A percentile compares a stretch with the other conserved stretches of the same genome.
These are phyloP conservation scores for Citrus maxima DNA, from an alignment of 345 rosid genomes.

Conservation along the genomic window DNA sequence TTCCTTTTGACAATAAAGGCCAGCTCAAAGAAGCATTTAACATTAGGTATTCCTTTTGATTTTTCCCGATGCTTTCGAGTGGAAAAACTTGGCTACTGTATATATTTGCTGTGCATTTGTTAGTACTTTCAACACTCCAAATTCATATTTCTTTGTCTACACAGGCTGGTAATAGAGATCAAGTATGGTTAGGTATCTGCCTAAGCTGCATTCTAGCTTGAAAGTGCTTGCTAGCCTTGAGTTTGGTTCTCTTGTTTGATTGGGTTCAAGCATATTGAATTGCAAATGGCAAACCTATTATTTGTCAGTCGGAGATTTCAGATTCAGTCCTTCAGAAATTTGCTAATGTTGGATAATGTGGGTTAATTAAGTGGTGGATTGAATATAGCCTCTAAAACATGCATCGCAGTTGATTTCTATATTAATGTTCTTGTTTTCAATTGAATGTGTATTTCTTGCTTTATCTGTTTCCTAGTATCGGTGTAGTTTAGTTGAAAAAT, in stretches of 20 bases:
- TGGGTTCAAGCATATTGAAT: background rate
- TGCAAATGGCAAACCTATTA: background rate
- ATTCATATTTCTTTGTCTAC: background rate
- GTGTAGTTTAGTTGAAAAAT: background rate
- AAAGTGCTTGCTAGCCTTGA: background rate
- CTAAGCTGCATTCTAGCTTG: background rate
- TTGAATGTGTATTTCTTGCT: background rate
- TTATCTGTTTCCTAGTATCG: background rate
- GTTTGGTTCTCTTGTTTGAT: background rate
- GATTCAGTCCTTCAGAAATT: background rate
- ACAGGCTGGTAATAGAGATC: background rate
- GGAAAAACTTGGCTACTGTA: background rate
- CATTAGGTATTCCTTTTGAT: conserved; percentile 51
- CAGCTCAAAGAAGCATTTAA: conserved; percentile 48
- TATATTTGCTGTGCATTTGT: background rate
- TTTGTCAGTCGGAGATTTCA: background rate
- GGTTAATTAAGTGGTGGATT: background rate
- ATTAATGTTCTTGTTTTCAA: background rate
- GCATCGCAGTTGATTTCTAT: background rate
- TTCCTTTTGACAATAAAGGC: conserved; percentile 96
- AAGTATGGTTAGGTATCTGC: background rate
- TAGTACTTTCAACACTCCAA: background rate
- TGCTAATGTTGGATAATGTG: background rate
- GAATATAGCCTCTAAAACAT: background rate
- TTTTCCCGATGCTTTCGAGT: background rate